Base-by-base conservation (phyloP, 2,329 filamentous ascomycete genomes). In the Neoarthrinium moseri region DNA sequence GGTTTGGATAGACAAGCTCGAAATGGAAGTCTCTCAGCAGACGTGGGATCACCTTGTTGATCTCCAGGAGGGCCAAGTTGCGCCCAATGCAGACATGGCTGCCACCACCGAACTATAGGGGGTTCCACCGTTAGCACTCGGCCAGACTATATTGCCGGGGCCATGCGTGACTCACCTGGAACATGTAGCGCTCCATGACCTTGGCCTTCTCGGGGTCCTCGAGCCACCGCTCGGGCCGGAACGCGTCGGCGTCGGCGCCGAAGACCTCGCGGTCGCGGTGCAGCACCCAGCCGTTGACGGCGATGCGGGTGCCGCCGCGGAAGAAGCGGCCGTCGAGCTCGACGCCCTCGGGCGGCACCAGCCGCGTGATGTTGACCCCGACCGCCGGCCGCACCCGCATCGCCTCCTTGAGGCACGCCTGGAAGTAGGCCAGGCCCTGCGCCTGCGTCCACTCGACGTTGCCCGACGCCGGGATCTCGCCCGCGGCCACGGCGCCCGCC, bases 1-100 rank as follows among this genome's bases (percentile, higher is more conserved):
- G 66, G 8, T 68, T 66, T 0, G 75, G 75, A 47, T 75, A 66
- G n/a, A 73, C 69, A 21, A 81, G 64, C 57, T 75, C 65, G 50
- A 82, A 74, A 35, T 75, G 64, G 54, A 74, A 82, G 49, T 79
- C 72, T n/a, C 75, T 61, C 50, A 80, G 60, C 21, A 83, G 63
- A 27, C 76, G 71, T 4, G 77, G 77, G 27, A 80, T 61, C 27
- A 82, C 69, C 66, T 83, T 84, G 64, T 81, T 78, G 54, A 81
- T 78, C 60, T 81, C 78, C 22, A 81, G 61, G 32, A 80, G 62
- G 0, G 75, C 77, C 24, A 81, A 56, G 56, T 80, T 77, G 4
- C 74, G 69, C 17, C 77, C 78, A 48, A 80, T 78, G 56, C 78
- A 81, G 3, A 80, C 59, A 38, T 80, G 74, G 7, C 69, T 69